Conservation (phyloP, 2,329 filamentous ascomycete genomes). For the Phaeophleospora eucalypticola region DNA sequence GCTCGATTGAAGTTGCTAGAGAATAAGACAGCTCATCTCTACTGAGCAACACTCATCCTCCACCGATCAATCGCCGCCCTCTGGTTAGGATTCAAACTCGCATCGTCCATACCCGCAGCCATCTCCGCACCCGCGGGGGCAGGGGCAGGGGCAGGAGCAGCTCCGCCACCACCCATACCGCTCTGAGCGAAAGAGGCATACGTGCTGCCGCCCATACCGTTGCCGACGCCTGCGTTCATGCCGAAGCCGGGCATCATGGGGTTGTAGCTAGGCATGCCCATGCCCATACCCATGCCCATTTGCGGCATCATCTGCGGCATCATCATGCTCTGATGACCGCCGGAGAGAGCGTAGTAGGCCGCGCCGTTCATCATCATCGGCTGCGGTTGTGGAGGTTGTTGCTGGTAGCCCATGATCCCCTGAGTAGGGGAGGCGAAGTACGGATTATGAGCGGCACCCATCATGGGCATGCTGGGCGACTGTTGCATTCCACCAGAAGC, state of each 20-base stretch:
- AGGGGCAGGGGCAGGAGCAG: no score
- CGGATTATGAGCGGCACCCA: conserved; percentile 12
- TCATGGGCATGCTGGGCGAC: conserved; percentile 17
- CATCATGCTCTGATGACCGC: conserved; percentile 10
- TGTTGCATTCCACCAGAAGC: conserved; percentile 13
- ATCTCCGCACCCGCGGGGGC: no score
- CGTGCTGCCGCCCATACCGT: no score
- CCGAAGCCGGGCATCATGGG: no score
- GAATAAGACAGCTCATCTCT: background rate
- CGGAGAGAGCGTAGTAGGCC: conserved; percentile 15
- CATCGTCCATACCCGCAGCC: conserved; percentile 19
- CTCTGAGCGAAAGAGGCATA: conserved; percentile 11
- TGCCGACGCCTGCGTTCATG: no score
- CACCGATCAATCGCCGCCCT: conserved; percentile 58
- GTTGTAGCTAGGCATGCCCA: no score
- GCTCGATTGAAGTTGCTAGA: background rate
- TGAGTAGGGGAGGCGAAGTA: conserved; percentile 29
- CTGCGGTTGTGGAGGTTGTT: conserved; percentile 14
- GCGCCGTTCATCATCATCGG: conserved; percentile 13
- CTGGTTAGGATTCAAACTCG: conserved; percentile 47
- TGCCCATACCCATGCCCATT: conserved; percentile 1
- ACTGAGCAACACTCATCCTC: conserved; percentile 44
- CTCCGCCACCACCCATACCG: conserved; percentile 20
- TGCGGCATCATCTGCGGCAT: conserved; percentile 2
- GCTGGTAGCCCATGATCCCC: conserved; percentile 9